Evolutionary conservation across 768 basidiomycete genomes (phyloP), one percentile per base, ranked within the genome.

Genomic region (Tricholoma flavovirens): DNA sequence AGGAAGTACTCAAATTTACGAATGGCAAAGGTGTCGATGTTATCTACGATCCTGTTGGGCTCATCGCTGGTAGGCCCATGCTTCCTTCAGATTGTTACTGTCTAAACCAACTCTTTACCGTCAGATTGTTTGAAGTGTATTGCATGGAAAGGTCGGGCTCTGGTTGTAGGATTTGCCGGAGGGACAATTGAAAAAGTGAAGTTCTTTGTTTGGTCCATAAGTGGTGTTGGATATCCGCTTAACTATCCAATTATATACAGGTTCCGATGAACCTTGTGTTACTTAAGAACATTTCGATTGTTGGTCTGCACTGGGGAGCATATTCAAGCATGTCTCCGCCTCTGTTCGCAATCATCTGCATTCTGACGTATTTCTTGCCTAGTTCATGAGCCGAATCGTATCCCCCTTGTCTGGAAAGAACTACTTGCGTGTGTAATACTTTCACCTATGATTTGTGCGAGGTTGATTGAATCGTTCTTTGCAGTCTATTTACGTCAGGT

Each of bases 111-210:
- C n/a, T 29, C n/a, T 49, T 24, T 49, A 8, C 15, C 4, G 10
- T 15, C 45, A 90, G 93, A 92, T 67, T 87, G 81, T 48, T 67
- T 98, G 55, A 98, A 95, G 67, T 96, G 93, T 67, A 90, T 94
- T 55, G 90, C 88, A 0, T 98, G 95, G 86, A 94, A 95, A 68
- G 93, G 95, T 1, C 82, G 96, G 12, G 86, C 89, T 1, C 64
- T 99, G 10, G 89, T 98, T n/a, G 86, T 99, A 51, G 97, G 96
- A 5, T 98, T 95, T 69, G 92, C 89, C 3, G 89, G 80, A 6
- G 91, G 91, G 3, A 71, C 77, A 11, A 92, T 96, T 54, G 92
- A 94, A 69, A 90, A 92, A 77, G 87, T 88, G 49, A 40, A 48
- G 22, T 10, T 59, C 3, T 24, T 35, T 32, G 6, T 22, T 26